These are phyloP conservation scores for Dendrobium huoshanense DNA, from an alignment of 106 monocot species.

Conservation along the genomic window DNA sequence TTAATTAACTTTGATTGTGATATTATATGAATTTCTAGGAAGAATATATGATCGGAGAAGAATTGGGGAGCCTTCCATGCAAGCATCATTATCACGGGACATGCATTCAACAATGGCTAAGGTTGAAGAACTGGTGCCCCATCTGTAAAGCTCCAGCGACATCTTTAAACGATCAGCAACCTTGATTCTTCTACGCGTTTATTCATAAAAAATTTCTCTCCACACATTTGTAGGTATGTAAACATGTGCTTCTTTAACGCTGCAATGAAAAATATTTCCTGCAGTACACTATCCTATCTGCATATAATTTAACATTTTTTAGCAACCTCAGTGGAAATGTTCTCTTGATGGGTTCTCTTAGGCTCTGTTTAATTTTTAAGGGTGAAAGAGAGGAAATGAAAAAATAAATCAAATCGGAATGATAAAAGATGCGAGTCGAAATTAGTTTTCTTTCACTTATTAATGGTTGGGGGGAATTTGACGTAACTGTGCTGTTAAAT, in stretches of 20 bases:
- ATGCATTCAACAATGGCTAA: slow-evolving; percentile 76
- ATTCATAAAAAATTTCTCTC: not conserved
- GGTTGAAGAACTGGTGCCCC: slow-evolving; percentile 90
- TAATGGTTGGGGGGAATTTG: too few relatives aligned
- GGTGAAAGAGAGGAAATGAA: too few relatives aligned
- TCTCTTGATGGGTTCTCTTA: not conserved
- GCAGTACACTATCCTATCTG: not conserved
- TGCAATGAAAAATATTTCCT: not conserved
- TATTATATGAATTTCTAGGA: slow-evolving; percentile 40
- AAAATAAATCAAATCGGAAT: too few relatives aligned
- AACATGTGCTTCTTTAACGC: not conserved
- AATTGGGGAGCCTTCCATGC: slow-evolving; percentile 55
- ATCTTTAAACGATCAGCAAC: not conserved
- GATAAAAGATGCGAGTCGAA: too few relatives aligned
- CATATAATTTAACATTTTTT: not conserved
- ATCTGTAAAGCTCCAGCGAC: slow-evolving; percentile 55
- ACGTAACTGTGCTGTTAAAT: too few relatives aligned
- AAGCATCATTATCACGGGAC: slow-evolving; percentile 53
- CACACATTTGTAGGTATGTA: not conserved
- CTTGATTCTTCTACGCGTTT: not conserved
- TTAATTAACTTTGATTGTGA: not conserved
- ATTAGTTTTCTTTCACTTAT: too few relatives aligned
- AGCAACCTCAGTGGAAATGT: not conserved
- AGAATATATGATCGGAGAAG: slow-evolving; percentile 56
- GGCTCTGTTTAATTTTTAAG: too few relatives aligned